Conservation (phyloP, 495 filamentous ascomycete genomes). For the Penicillium alfredii region DNA sequence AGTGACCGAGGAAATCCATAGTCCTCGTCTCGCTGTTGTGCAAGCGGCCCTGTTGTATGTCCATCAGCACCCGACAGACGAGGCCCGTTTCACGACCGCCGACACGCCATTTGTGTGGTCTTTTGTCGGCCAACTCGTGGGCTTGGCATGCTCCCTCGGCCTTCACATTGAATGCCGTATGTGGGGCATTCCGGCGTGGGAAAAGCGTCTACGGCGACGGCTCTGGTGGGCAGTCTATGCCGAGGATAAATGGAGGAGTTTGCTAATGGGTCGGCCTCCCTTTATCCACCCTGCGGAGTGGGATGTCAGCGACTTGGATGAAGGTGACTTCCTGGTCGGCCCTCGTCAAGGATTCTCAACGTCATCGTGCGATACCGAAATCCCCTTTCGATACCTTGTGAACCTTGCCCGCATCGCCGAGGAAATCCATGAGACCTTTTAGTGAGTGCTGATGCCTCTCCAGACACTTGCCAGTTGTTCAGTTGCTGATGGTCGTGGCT, state of each 20-base stretch:
- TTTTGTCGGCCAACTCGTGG: constrained; percentile 31
- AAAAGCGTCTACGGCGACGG: constrained; percentile 73
- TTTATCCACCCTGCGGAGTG: constrained; percentile 75
- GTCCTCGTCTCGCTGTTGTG: constrained; percentile 27
- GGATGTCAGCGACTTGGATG: constrained; percentile 65
- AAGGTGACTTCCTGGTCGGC: constrained; percentile 56
- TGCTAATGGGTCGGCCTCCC: constrained; percentile 81
- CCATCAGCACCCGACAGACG: constrained; percentile 19
- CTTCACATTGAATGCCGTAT: constrained; percentile 81
- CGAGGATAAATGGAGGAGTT: constrained; percentile 88
- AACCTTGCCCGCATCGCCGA: constrained; percentile 27
- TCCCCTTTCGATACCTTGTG: constrained; percentile 24
- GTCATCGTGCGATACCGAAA: constrained; percentile 15
- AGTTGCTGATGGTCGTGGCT: too few species aligned
- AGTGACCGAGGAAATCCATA: constrained; percentile 31
- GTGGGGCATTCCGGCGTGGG: constrained; percentile 87
- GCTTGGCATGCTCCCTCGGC: constrained; percentile 48
- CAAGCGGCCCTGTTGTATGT: constrained; percentile 33
- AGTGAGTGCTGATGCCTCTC: too few species aligned
- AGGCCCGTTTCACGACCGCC: constrained; percentile 17
- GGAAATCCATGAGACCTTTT: constrained; percentile 29
- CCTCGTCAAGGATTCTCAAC: constrained; percentile 21
- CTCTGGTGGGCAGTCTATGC: constrained; percentile 88
- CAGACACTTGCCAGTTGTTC: too few species aligned
- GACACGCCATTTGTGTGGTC: constrained; percentile 35